Evolutionary conservation across 345 rosid genomes (phyloP), one percentile per base, ranked within the genome.

Genomic region (Erysimum cheiranthoides): DNA sequence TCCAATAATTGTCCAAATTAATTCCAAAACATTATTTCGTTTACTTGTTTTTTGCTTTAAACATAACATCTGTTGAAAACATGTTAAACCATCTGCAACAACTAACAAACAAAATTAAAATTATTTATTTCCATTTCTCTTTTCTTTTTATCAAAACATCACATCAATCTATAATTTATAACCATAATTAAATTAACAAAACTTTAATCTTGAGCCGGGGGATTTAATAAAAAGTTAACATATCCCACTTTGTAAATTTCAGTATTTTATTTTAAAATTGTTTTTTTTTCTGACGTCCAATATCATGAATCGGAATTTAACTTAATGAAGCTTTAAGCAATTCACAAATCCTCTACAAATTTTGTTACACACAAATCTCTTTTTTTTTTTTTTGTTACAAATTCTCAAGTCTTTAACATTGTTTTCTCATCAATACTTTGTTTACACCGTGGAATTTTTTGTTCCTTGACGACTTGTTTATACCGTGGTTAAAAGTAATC

Each of bases 1-100:
- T 21, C 28, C 59, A 76, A 76, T 76, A 42, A 69, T 76, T 69
- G 70, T 53, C 65, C 5, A 27, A 27, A 51, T 61, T 75, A 75
- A 39, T 60, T 60, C 46, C 38, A 60, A 39, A 17, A 68, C 36
- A 67, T 47, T 74, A 47, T 30, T 30, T 59, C 56, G 49, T 18
- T 43, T 34, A 42, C 13, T 17, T 73, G 3, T 42, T 42, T 57
- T 1, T 36, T 45, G 6, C 35, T 17, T 66, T 35, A n/a, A 27
- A 45, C 58, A 46, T 39, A 18, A 4, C 27, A 35, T 64, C 32
- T 63, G 27, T 18, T 53, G 8, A 56, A 39, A 57, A 47, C n/a
- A 65, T 45, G 16, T 46, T 21, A 61, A 39, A 51, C 40, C 60
- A 27, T 50, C 25, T 73, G 52, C 43, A 52, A 51, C 63, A 56